Evolutionary conservation across 257 asterid species (phyloP).

Genomic region (Petunia secreta): DNA sequence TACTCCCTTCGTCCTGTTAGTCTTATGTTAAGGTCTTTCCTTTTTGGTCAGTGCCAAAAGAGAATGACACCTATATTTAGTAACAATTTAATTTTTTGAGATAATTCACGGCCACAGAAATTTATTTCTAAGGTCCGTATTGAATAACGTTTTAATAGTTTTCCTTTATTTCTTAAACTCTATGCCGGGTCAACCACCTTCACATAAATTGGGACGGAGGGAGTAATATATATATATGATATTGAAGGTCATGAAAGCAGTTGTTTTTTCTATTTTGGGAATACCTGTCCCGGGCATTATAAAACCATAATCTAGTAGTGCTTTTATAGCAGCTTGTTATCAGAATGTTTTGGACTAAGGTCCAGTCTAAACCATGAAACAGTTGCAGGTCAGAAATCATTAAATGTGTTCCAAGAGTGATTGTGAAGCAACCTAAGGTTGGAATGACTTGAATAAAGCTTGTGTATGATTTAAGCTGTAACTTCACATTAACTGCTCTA

Average conservation of each 20-base stretch:
- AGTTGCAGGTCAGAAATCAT: constrained; percentile 14
- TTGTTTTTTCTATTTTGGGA: not conserved
- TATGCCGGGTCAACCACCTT: too few species aligned
- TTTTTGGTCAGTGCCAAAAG: too few species aligned
- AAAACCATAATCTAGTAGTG: not conserved
- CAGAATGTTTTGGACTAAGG: not conserved
- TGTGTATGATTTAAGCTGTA: not conserved
- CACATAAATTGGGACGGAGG: too few species aligned
- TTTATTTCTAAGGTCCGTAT: too few species aligned
- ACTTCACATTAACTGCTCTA: not conserved
- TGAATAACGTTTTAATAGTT: too few species aligned
- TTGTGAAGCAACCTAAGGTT: constrained; percentile 38
- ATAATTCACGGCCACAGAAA: too few species aligned
- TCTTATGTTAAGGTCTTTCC: too few species aligned
- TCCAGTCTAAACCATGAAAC: constrained; percentile 25
- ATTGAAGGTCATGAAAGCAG: not conserved
- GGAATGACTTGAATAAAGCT: constrained; percentile 27
- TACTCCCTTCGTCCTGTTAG: too few species aligned
- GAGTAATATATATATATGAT: not conserved
- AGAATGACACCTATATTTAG: too few species aligned
- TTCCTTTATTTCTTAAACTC: too few species aligned
- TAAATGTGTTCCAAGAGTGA: constrained; percentile 33
- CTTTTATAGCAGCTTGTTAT: not conserved
- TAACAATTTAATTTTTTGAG: too few species aligned
- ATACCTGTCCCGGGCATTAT: not conserved